These are phyloP conservation scores for Candida insectorum DNA, from an alignment of 805 yeast species.

Conservation along the genomic window DNA sequence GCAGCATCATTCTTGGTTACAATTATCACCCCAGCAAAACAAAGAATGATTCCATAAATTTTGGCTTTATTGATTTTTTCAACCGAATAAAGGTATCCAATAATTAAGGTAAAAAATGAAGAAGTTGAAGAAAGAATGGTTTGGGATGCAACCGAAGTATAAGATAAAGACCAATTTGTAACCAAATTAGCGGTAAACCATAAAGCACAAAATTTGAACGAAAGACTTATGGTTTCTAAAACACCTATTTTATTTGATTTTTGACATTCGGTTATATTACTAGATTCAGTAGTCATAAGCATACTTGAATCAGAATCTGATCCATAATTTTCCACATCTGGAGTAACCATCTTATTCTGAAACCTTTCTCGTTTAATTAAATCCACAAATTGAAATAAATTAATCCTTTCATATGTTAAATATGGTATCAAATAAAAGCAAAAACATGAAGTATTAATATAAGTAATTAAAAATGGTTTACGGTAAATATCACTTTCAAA, in stretches of 20 bases:
- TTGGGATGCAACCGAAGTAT: slow-evolving; percentile 91
- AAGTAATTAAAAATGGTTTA: slow-evolving; percentile 91
- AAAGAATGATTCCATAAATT: slow-evolving; percentile 63
- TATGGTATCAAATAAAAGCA: slow-evolving; percentile 72
- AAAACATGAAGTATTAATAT: slow-evolving; percentile 85
- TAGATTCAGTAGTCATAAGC: neutral
- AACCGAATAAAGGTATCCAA: slow-evolving; percentile 70
- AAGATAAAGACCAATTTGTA: slow-evolving; percentile 82
- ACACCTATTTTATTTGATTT: slow-evolving; percentile 29
- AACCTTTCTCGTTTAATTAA: slow-evolving; percentile 17
- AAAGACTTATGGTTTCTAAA: slow-evolving; percentile 66
- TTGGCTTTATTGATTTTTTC: slow-evolving; percentile 68
- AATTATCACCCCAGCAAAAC: slow-evolving; percentile 75
- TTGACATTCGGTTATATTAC: neutral
- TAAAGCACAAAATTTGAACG: slow-evolving; percentile 77
- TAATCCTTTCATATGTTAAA: slow-evolving; percentile 24
- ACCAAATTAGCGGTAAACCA: slow-evolving; percentile 92
- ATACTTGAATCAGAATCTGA: slow-evolving; percentile 5
- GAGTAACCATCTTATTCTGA: neutral
- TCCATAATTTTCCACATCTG: slow-evolving; percentile 10
- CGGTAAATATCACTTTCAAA: slow-evolving; percentile 68
- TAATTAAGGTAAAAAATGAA: slow-evolving; percentile 83
- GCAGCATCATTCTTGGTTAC: slow-evolving; percentile 70
- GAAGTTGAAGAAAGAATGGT: slow-evolving; percentile 91
- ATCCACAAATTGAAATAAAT: slow-evolving; percentile 20